Evolutionary conservation across 331 rosid species (phyloP).

Genomic region (Malus hybrid): DNA sequence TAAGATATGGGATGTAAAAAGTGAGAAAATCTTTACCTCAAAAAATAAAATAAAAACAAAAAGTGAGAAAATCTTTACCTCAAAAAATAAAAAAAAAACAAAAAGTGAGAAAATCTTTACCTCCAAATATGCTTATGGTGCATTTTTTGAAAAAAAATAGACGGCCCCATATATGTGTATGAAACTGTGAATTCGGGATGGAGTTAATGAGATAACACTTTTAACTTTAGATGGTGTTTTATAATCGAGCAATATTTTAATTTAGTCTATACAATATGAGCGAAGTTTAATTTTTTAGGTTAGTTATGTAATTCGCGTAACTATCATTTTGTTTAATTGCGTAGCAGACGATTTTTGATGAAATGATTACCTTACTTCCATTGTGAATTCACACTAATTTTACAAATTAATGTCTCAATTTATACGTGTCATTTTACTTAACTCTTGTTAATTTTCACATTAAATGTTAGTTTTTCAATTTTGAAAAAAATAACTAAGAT

Average conservation of each 20-base stretch:
- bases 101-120: not conserved
- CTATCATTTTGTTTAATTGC: not conserved
- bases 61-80: not conserved
- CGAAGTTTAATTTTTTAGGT: too few species aligned
- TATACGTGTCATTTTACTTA: too few species aligned
- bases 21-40: not conserved
- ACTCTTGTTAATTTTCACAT: too few species aligned
- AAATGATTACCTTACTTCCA: too few species aligned
- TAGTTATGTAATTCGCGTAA: too few species aligned
- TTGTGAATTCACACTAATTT: not conserved
- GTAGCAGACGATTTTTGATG: not conserved
- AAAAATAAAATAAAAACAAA: too few species aligned
- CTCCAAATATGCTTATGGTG: not conserved
- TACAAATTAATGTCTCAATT: not conserved
- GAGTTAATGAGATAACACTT: not conserved
- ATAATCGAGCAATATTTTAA: not conserved
- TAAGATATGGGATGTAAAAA: not conserved
- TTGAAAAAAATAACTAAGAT: too few species aligned
- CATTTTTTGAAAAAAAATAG: too few species aligned
- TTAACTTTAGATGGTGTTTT: too few species aligned
- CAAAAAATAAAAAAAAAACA: too few species aligned
- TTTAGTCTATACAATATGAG: not conserved
- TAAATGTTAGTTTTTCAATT: too few species aligned
- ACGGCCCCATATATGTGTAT: not conserved
- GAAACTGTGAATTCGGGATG: not conserved